Evolutionary conservation across 257 asterid species (phyloP).

Genomic region (Scutellaria galericulata): DNA sequence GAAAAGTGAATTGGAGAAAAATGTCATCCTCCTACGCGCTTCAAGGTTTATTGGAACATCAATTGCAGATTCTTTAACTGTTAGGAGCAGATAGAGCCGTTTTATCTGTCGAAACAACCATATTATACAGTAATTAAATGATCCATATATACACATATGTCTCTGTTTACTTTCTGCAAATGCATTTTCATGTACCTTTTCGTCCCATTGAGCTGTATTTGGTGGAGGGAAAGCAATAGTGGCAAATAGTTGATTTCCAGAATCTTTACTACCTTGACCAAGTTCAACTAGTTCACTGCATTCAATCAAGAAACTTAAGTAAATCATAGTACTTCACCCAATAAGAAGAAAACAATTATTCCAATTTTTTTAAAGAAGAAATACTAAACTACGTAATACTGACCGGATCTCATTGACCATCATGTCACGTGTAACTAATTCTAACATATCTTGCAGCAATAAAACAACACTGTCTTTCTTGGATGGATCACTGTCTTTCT

Average conservation of each 20-base stretch:
- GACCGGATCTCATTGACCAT: slow-evolving; percentile 90
- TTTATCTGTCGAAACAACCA: slow-evolving; percentile 62
- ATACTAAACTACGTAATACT: slow-evolving; percentile 33
- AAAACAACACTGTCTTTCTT: slow-evolving; percentile 79
- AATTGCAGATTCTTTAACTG: slow-evolving; percentile 91
- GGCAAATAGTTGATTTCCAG: slow-evolving; percentile 86
- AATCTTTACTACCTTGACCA: slow-evolving; percentile 79
- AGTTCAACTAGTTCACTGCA: slow-evolving; percentile 86
- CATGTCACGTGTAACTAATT: slow-evolving; percentile 92
- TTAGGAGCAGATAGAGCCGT: slow-evolving; percentile 92
- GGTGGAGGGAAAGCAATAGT: slow-evolving; percentile 83
- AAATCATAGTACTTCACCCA: slow-evolving; percentile 24
- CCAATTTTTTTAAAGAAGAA: not conserved
- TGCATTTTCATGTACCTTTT: slow-evolving; percentile 64
- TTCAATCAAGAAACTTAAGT: slow-evolving; percentile 19
- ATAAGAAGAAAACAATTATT: slow-evolving; percentile 17
- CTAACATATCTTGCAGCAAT: slow-evolving; percentile 92
- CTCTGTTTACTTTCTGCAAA: not conserved
- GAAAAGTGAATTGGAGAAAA: slow-evolving; percentile 91
- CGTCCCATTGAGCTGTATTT: slow-evolving; percentile 93
- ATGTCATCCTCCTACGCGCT: slow-evolving; percentile 91
- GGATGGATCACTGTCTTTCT: slow-evolving; percentile 81
- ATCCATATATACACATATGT: not conserved
- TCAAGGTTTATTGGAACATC: slow-evolving; percentile 97
- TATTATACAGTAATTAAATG: slow-evolving; percentile 10